Evolutionary conservation across 768 basidiomycete species (phyloP).

Genomic region (Trametes gibbosa): DNA sequence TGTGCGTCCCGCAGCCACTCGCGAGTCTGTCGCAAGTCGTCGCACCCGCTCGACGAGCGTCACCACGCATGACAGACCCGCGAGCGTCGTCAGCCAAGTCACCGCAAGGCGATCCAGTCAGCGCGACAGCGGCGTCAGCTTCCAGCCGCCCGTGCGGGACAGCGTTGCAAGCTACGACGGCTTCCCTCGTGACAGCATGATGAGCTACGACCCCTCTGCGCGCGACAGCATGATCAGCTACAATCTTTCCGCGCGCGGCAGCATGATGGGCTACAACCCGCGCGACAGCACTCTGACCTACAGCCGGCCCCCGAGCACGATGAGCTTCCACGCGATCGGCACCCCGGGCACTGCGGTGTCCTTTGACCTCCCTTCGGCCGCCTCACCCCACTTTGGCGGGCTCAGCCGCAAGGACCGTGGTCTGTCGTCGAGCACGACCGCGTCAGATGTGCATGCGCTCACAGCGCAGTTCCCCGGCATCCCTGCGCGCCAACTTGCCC

Average conservation of each 20-base stretch:
- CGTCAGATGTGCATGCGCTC: conserved; percentile 50
- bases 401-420: conserved; percentile 25
- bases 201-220: not conserved
- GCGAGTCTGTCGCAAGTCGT: not conserved
- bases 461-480: conserved; percentile 53
- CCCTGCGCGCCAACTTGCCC: conserved; percentile 35
- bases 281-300: conserved; percentile 49
- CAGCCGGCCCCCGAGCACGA: conserved; percentile 5
- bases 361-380: not conserved
- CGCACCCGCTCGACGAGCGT: not conserved
- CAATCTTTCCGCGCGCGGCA: not conserved
- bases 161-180: conserved; percentile 28
- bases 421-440: conserved; percentile 28
- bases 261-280: not conserved
- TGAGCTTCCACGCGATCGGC: conserved; percentile 12
- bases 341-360: not conserved
- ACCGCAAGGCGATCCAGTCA: not conserved
- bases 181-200: conserved; percentile 34
- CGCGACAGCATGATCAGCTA: conserved; percentile 2
- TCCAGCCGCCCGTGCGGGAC: conserved; percentile 22
- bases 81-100: not conserved
- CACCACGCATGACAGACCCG: not conserved
- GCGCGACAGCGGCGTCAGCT: conserved; percentile 9
- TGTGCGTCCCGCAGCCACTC: not conserved
- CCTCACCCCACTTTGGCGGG: not conserved